Evolutionary conservation across 2,329 filamentous ascomycete species (phyloP).

Genomic region (Ascochyta rabiei): DNA sequence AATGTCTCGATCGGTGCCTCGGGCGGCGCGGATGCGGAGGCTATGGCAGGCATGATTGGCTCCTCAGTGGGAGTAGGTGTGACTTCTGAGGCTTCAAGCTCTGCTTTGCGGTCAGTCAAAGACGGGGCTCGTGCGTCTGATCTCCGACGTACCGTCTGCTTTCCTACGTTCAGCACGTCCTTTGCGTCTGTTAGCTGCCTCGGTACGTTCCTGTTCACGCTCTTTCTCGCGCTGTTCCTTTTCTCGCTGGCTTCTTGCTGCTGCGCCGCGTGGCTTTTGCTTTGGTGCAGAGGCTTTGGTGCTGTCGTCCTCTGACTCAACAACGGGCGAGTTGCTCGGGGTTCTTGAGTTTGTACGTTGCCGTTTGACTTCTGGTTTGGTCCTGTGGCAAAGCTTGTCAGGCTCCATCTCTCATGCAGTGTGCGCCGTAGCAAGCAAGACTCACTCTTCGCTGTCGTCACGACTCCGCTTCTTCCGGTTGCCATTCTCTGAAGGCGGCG

Average conservation of each 20-base stretch:
- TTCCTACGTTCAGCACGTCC: slow-evolving; percentile 80
- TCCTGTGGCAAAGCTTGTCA: slow-evolving; percentile 59
- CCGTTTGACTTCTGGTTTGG: slow-evolving; percentile 74
- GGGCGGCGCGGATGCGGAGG: slow-evolving; percentile 33
- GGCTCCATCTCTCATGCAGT: slow-evolving; percentile 8
- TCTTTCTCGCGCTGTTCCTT: slow-evolving; percentile 70
- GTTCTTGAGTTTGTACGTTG: slow-evolving; percentile 71
- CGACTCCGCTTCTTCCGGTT: slow-evolving; percentile 80
- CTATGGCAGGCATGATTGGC: slow-evolving; percentile 25
- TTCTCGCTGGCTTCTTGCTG: slow-evolving; percentile 59
- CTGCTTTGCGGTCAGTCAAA: slow-evolving; percentile 33
- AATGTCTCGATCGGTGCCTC: slow-evolving; percentile 32
- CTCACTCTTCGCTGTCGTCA: slow-evolving; percentile 94
- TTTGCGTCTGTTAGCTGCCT: slow-evolving; percentile 80
- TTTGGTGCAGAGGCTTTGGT: slow-evolving; percentile 51
- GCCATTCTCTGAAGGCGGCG: slow-evolving; percentile 60
- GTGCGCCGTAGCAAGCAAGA: slow-evolving; percentile 34
- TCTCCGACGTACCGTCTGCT: slow-evolving; percentile 69
- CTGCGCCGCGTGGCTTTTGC: slow-evolving; percentile 55
- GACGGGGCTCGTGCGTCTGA: slow-evolving; percentile 18
- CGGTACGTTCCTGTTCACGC: slow-evolving; percentile 72
- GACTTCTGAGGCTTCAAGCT: slow-evolving; percentile 35
- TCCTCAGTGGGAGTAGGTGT: slow-evolving; percentile 38
- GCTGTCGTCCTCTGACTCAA: slow-evolving; percentile 75
- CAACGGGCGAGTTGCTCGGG: slow-evolving; percentile 56